Conservation (phyloP, 805 yeast genomes). For the Kluyveromyces starmeri region DNA sequence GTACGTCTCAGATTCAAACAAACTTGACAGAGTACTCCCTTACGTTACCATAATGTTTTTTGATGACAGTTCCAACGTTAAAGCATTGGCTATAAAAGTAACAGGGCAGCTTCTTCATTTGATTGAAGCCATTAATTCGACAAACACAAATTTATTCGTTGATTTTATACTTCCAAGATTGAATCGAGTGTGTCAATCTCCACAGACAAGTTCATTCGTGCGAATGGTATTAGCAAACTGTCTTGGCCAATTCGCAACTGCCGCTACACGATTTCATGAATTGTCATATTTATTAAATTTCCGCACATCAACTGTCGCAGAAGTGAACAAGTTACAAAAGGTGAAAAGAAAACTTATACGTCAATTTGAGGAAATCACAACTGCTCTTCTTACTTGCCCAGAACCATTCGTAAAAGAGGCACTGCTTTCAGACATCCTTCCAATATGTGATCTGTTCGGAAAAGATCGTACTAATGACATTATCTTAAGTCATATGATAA, state of each 20-base stretch:
- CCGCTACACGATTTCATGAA: conserved; percentile 55
- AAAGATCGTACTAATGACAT: conserved; percentile 83
- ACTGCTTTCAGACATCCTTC: conserved; percentile 59
- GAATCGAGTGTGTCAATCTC: conserved; percentile 32
- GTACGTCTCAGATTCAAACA: conserved; percentile 69
- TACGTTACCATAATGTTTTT: conserved; percentile 56
- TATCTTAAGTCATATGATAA: conserved; percentile 80
- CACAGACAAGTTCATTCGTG: conserved; percentile 37
- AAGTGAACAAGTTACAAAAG: conserved; percentile 9
- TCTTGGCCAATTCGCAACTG: conserved; percentile 61
- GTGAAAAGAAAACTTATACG: conserved; percentile 19
- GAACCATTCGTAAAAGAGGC: conserved; percentile 60
- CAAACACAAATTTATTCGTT: conserved; percentile 67
- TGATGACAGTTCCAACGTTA: conserved; percentile 64
- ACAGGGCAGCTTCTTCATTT: conserved; percentile 59
- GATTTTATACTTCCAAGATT: conserved; percentile 77
- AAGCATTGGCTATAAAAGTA: conserved; percentile 53
- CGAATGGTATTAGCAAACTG: conserved; percentile 64
- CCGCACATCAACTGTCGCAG: conserved; percentile 7
- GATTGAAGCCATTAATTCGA: conserved; percentile 58
- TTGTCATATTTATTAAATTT: conserved; percentile 36
- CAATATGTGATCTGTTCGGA: conserved; percentile 75
- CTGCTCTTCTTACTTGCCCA: conserved; percentile 60
- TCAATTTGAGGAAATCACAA: conserved; percentile 56
- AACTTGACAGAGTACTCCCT: conserved; percentile 79